Evolutionary conservation across 2,329 filamentous ascomycete genomes (phyloP).

Genomic region (Zarea fungicola): DNA sequence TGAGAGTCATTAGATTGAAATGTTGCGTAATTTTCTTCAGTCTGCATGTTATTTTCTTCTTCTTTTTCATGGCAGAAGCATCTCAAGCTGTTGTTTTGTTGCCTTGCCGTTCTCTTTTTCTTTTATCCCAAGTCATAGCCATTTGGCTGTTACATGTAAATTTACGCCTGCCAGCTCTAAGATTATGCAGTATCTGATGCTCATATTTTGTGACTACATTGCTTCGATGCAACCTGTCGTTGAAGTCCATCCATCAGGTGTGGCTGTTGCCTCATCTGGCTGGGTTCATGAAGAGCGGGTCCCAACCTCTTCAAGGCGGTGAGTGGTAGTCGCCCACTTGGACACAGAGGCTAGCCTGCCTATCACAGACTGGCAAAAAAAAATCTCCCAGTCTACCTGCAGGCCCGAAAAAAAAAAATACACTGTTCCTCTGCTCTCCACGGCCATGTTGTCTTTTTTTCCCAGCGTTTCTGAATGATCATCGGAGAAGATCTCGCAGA

Average conservation of each 20-base stretch:
- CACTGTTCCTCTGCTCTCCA: conserved; percentile 8
- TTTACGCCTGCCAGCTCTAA: too few species aligned
- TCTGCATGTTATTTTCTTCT: too few species aligned
- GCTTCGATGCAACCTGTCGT: background rate
- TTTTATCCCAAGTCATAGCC: too few species aligned
- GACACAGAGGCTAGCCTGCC: conserved; percentile 4
- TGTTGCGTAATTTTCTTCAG: too few species aligned
- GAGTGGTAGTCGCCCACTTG: conserved; percentile 15
- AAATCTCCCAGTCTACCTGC: conserved; percentile 11
- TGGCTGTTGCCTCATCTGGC: conserved; percentile 6
- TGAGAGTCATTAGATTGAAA: too few species aligned
- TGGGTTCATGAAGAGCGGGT: background rate
- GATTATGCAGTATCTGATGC: too few species aligned
- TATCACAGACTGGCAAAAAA: conserved; percentile 19
- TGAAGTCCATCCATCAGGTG: background rate
- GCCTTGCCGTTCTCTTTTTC: too few species aligned
- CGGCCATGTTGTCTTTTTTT: background rate
- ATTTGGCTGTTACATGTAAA: too few species aligned
- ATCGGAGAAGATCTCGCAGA: background rate
- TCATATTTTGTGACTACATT: too few species aligned
- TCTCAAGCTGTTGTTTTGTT: too few species aligned
- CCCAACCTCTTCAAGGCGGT: conserved; percentile 20
- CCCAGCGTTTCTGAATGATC: background rate
- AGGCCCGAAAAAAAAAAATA: conserved; percentile 13
- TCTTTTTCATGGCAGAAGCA: too few species aligned